Evolutionary conservation across 1,284 basidiomycete species (phyloP).

Genomic region (Heterobasidion occidentale): DNA sequence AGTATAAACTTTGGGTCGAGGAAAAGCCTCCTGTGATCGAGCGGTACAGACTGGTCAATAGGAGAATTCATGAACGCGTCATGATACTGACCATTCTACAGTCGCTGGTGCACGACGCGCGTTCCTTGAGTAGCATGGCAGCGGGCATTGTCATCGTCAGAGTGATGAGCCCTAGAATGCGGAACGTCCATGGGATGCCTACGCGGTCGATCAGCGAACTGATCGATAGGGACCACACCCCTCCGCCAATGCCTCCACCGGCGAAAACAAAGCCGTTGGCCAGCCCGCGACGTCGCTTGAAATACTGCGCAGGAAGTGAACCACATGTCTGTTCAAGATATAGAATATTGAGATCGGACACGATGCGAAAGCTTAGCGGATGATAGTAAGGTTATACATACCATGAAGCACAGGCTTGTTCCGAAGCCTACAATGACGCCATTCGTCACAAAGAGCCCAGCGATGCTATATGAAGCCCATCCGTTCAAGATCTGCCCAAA

Average conservation of each 20-base stretch:
- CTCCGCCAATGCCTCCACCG: conserved; percentile 25
- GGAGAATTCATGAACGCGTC: neutral
- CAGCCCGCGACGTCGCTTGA: conserved; percentile 21
- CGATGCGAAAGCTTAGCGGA: neutral
- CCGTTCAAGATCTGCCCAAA: conserved; percentile 5
- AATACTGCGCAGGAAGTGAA: conserved; percentile 23
- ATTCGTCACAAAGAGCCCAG: conserved; percentile 6
- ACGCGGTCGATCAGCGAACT: conserved; percentile 21
- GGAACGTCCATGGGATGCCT: conserved; percentile 25
- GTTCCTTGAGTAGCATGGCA: conserved; percentile 22
- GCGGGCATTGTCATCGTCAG: conserved; percentile 21
- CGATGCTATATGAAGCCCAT: conserved; percentile 1
- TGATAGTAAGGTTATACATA: conserved; percentile 9
- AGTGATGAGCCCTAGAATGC: conserved; percentile 22
- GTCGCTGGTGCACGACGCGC: conserved; percentile 10
- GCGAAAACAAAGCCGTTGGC: conserved; percentile 26
- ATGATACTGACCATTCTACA: conserved; percentile 11
- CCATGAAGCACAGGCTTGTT: conserved; percentile 7
- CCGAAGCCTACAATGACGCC: conserved; percentile 7
- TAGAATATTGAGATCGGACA: neutral
- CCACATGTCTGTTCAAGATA: conserved; percentile 1
- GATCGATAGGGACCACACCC: conserved; percentile 19
- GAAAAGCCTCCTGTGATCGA: conserved; percentile 20
- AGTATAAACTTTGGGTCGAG: conserved; percentile 23
- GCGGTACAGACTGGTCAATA: neutral